phyloP scores from a whole-genome alignment of 2,329 filamentous ascomycete genomes.

The Balansia obtecta region DNA sequence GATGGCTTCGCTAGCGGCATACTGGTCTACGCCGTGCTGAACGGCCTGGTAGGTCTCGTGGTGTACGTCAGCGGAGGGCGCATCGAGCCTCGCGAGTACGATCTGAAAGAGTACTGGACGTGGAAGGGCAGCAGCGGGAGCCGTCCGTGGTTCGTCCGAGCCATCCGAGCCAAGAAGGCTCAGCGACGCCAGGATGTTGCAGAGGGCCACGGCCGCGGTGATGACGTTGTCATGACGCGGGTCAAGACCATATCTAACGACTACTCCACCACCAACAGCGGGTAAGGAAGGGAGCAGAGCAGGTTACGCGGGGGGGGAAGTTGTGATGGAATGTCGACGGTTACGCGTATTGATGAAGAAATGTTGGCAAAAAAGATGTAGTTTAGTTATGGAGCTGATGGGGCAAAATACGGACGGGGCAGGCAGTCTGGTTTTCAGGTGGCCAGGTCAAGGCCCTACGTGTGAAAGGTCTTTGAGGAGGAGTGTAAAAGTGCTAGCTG shows the following conservation, averaged over 20 bases:
- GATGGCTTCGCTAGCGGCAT: slow-evolving; percentile 30
- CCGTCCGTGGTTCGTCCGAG: slow-evolving; percentile 35
- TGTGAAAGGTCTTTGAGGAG: no score
- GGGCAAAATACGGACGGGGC: no score
- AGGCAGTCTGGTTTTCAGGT: no score
- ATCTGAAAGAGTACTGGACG: slow-evolving; percentile 43
- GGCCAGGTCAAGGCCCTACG: no score
- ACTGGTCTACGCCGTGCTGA: slow-evolving; percentile 39
- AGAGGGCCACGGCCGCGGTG: slow-evolving; percentile 1
- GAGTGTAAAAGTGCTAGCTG: no score
- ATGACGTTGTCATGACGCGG: slow-evolving; percentile 1
- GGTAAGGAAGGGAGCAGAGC: no score
- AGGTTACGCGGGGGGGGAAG: no score
- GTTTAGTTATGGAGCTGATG: no score
- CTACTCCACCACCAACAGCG: slow-evolving; percentile 3
- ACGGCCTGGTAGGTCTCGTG: slow-evolving; percentile 32
- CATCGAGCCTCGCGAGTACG: slow-evolving; percentile 37
- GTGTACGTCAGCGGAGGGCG: slow-evolving; percentile 30
- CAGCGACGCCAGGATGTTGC: not conserved
- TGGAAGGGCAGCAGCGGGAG: slow-evolving; percentile 36
- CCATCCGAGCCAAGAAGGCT: slow-evolving; percentile 12
- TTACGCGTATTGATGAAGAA: no score
- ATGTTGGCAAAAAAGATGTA: no score
- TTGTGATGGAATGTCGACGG: no score
- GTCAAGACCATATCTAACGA: slow-evolving; percentile 7